These are phyloP conservation scores for Boletus semigastroideus DNA, from an alignment of 1,284 basidiomycete species.

Conservation along the genomic window DNA sequence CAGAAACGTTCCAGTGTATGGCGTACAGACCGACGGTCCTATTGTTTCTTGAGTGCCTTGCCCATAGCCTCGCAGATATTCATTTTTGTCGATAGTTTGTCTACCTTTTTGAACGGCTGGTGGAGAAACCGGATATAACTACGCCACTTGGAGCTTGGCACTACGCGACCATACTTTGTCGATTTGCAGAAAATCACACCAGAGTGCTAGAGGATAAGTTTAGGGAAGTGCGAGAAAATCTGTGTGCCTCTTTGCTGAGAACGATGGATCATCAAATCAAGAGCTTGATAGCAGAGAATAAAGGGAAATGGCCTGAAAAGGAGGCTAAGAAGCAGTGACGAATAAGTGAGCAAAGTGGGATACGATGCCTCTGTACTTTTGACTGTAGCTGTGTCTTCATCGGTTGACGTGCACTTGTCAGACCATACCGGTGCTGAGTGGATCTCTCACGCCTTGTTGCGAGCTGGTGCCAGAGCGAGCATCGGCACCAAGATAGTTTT, in stretches of 20 bases:
- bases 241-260: slow-evolving; percentile 1
- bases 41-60: neutral
- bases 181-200: slow-evolving; percentile 7
- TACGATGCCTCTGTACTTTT: no score
- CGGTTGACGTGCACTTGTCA: no score
- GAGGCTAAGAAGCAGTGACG: no score
- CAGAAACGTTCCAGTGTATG: slow-evolving; percentile 4
- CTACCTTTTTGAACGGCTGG: slow-evolving; percentile 7
- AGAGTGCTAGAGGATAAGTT: slow-evolving; percentile 2
- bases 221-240: neutral
- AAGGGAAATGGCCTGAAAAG: neutral
- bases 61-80: no score
- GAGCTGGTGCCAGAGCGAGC: no score
- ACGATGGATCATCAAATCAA: slow-evolving; percentile 1
- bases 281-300: neutral
- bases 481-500: no score
- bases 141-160: slow-evolving; percentile 8
- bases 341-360: no score
- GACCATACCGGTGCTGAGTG: no score
- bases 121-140: slow-evolving; percentile 7
- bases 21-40: slow-evolving; percentile 7
- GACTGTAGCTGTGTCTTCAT: no score
- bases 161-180: slow-evolving; percentile 10
- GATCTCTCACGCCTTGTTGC: no score
- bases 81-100: slow-evolving; percentile 1